Percentiles rank a stretch among this genome's conserved stretches.
These are phyloP conservation scores for Penicillium sp. DNA, from an alignment of 2,329 filamentous ascomycete genomes.

Conservation along the genomic window DNA sequence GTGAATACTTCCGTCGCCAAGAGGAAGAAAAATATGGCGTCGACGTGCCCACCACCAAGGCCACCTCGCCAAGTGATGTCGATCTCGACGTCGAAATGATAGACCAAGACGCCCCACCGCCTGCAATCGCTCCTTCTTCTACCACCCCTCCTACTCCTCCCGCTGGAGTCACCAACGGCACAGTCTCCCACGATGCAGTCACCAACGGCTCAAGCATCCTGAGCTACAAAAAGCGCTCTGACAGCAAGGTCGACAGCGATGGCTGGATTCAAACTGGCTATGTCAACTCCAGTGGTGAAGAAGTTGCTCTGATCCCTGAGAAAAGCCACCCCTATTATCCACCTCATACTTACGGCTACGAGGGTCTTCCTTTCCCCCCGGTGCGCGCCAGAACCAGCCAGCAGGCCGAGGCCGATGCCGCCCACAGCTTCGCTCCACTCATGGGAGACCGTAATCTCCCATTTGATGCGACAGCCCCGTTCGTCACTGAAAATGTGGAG, in stretches of 20 bases:
- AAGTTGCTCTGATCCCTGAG: constrained; percentile 14
- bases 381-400: constrained; percentile 15
- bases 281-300: constrained; percentile 18
- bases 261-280: constrained; percentile 18
- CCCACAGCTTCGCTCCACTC: constrained; percentile 22
- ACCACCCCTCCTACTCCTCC: neutral
- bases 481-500: constrained; percentile 14
- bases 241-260: neutral
- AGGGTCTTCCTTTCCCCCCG: constrained; percentile 19
- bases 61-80: neutral
- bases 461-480: neutral
- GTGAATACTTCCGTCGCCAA: constrained; percentile 5
- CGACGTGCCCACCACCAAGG: neutral
- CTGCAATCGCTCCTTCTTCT: neutral
- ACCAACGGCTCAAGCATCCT: neutral
- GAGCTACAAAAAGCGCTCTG: neutral
- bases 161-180: too few relatives aligned
- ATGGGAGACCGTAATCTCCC: constrained; percentile 24
- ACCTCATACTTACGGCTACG: constrained; percentile 17
- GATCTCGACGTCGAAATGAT: neutral
- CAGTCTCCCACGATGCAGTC: neutral
- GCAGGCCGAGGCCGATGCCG: constrained; percentile 11
- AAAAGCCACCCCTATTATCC: constrained; percentile 15
- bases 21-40: neutral
- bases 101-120: neutral